Evolutionary conservation across 2,329 filamentous ascomycete genomes (phyloP), one percentile per base, ranked within the genome.

Genomic region (Harringtonia aguacate): DNA sequence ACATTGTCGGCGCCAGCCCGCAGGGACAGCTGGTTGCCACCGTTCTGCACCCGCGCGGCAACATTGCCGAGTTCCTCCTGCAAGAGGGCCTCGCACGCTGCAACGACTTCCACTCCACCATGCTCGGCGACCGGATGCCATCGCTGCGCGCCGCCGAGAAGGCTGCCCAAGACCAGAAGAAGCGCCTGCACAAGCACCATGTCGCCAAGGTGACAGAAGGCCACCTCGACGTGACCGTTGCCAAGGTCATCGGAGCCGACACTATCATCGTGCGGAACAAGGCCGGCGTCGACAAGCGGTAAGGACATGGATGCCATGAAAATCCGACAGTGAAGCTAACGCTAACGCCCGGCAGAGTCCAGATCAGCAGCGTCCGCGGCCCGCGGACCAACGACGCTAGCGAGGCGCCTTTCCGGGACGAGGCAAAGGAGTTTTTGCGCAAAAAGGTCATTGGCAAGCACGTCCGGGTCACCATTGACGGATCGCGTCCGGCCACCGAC

Each of bases 401-500:
- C 46, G 90, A 97, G 63, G 76, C 86, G 34, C 87, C 88, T 0
- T 98, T 90, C 70, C 77, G 80, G 53, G 84, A 92, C 13, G 90
- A 95, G 59, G 90, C 92, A 28, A 98, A 98, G 70, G 92, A 98
- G 61, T 97, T 90, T 59, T 63, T 97, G 51, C 81, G 92, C 44
- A 95, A 95, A 72, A 87, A 82, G 62, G 64, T 95, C 28, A 98
- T 98, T 57, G 92, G 89, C 48, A 98, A 98, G 71, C 86, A 95
- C 53, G 87, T 97, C 52, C 86, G 84, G 61, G 79, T 95, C 45
- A 83, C 77, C 43, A 79, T 95, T 47, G 89, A 98, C 59, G 92
- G 92, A 46, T 87, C 86, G 61, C 89, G 92, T 65, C 83, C 90
- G 36, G 88, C 87, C 3, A 83, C 74, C 3, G 90, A 95, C 50